Percentiles rank a stretch among this genome's conserved stretches.
Conservation (phyloP, 768 basidiomycete genomes). For the Cystobasidium ongulense region DNA sequence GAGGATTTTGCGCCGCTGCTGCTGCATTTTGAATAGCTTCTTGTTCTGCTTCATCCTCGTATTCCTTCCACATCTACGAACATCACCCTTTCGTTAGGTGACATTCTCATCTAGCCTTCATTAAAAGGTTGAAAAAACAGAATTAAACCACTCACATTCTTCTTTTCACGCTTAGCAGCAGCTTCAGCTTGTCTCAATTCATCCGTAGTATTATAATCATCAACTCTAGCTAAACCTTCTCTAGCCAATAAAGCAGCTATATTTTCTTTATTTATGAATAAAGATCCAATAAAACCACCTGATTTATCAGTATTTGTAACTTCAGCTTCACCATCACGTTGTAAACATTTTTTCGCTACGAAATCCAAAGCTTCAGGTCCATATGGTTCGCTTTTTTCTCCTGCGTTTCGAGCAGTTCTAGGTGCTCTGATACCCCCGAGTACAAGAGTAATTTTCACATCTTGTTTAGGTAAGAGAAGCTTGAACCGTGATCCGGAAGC, state of each 20-base stretch:
- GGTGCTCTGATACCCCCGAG: constrained; percentile 88
- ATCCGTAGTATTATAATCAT: constrained; percentile 71
- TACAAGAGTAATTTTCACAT: constrained; percentile 85
- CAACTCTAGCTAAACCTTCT: constrained; percentile 81
- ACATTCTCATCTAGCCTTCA: neutral
- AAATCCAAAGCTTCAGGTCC: constrained; percentile 76
- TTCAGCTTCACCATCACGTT: constrained; percentile 88
- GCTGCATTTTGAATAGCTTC: constrained; percentile 6
- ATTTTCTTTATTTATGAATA: constrained; percentile 76
- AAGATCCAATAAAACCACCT: constrained; percentile 54
- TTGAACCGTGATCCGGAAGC: constrained; percentile 93
- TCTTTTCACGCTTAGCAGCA: constrained; percentile 69
- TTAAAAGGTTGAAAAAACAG: no score
- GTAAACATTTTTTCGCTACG: constrained; percentile 71
- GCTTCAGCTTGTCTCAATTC: constrained; percentile 79
- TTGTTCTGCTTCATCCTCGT: constrained; percentile 55
- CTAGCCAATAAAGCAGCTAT: constrained; percentile 70
- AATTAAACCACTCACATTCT: constrained; percentile 72
- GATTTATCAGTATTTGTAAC: constrained; percentile 85
- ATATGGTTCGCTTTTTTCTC: constrained; percentile 81
- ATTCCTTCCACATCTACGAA: constrained; percentile 72
- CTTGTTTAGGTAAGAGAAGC: constrained; percentile 53
- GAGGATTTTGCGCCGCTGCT: constrained; percentile 43
- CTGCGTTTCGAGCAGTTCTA: constrained; percentile 64
- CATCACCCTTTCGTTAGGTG: neutral